Conservation (phyloP, 352 stramenopile species). For the Bremia lactucae region DNA sequence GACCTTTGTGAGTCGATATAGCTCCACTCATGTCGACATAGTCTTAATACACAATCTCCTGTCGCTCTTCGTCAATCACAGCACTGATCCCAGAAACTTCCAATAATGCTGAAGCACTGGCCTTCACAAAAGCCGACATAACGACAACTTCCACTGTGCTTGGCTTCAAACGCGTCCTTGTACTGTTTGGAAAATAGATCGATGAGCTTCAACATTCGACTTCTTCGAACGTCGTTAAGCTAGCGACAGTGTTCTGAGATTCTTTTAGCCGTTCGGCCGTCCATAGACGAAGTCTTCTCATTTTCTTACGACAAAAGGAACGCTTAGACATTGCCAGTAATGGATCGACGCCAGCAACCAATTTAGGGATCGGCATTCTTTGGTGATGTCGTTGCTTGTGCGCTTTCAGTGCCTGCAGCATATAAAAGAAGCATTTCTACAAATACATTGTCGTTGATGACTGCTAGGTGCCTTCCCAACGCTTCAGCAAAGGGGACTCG, state of each 20-base stretch:
- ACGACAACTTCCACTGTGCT: slow-evolving; percentile 98
- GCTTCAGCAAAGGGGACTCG: slow-evolving; percentile 78
- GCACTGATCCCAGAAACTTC: too few species aligned
- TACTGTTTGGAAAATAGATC: slow-evolving; percentile 88
- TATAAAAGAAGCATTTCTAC: slow-evolving; percentile 89
- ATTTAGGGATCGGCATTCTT: too few species aligned
- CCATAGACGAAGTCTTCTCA: slow-evolving; percentile 96
- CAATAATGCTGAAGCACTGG: too few species aligned
- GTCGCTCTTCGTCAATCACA: too few species aligned
- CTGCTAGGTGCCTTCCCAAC: slow-evolving; percentile 85
- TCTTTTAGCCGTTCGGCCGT: slow-evolving; percentile 96
- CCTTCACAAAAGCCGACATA: slow-evolving; percentile 98
- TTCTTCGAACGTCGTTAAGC: slow-evolving; percentile 99
- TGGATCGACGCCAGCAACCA: slow-evolving; percentile 27
- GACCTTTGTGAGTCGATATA: too few species aligned
- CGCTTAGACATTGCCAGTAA: slow-evolving; percentile 42
- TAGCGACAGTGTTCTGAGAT: slow-evolving; percentile 96
- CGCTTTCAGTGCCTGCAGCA: slow-evolving; percentile 40
- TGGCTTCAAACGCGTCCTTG: slow-evolving; percentile 95
- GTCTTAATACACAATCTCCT: too few species aligned
- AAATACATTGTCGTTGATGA: slow-evolving; percentile 91
- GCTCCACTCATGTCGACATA: too few species aligned
- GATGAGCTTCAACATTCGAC: slow-evolving; percentile 97
- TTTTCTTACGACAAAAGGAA: slow-evolving; percentile 88
- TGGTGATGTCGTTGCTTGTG: too few species aligned